Evolutionary conservation across 495 filamentous ascomycete species (phyloP), one percentile per base, ranked within the genome.

Genomic region (Podospora didyma): DNA sequence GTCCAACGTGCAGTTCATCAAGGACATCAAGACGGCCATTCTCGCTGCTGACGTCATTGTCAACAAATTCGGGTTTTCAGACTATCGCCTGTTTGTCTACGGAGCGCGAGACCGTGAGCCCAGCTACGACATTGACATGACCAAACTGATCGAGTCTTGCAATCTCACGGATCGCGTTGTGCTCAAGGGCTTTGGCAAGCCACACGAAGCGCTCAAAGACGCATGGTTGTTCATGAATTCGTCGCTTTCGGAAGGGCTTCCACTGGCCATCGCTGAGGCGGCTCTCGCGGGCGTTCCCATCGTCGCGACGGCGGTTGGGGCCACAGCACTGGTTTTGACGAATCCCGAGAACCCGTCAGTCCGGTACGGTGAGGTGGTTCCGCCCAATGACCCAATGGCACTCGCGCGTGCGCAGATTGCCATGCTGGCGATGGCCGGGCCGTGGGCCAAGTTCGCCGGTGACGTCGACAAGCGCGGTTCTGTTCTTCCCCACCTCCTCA

Each of bases 171-270:
- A 75, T 14, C 69, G 69, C 26, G 82, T 84, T 51, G 75, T 76
- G 14, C 71, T 86, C 14, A 67, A 76, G 20, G 83, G 83, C 17
- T 82, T 79, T 9, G 83, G 79, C 12, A 79, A 84, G 48, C 76
- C 11, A 80, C 76, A 77, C 62, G 76, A 75, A 44, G 83, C 84
- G 4, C 74, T 86, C 1, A 72, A 80, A 45, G 79, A 81, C 52
- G 81, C 80, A 17, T 86, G 82, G 83, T 74, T 86, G 7, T 86
- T 86, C 74, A 71, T 86, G 20, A 86, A 86, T 68, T 86, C 83
- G 0, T 86, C 83, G 7, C 71, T 86, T 9, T 85, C 83, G 3
- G 83, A 86, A 67, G 83, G 83, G 56, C 77, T 86, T 0, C 83
- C 83, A 1, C 70, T 86, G 11, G 83, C 83, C 7, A 72, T 86